Percentiles rank a stretch among this genome's conserved stretches.
Evolutionary conservation across 1,284 basidiomycete species (phyloP).

Genomic region (Rhodotorula sp.): DNA sequence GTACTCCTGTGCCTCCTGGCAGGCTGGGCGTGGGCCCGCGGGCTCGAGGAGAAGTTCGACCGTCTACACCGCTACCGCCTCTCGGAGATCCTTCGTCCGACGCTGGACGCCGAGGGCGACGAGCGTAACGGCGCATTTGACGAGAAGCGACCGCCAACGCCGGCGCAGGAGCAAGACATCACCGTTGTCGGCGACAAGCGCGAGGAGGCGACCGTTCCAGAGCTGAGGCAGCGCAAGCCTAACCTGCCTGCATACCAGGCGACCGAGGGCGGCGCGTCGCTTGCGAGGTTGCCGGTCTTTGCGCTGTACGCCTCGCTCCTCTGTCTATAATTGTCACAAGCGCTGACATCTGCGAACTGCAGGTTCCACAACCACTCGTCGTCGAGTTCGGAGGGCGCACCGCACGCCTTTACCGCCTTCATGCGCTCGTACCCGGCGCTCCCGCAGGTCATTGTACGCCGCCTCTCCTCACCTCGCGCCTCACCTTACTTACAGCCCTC

Average conservation of each 20-base stretch:
- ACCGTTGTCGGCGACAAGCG: not conserved
- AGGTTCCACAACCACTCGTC: constrained; percentile 39
- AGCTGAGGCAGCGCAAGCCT: not conserved
- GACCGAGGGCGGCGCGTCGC: not conserved
- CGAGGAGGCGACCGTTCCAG: not conserved
- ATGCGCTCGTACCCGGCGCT: constrained; percentile 40
- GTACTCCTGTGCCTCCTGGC: constrained; percentile 38
- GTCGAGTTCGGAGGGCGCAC: constrained; percentile 33
- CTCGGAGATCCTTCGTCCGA: constrained; percentile 35
- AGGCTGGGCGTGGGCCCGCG: constrained; percentile 41
- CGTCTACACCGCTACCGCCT: constrained; percentile 36
- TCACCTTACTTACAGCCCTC: not conserved
- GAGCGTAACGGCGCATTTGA: not conserved
- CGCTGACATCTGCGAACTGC: not conserved
- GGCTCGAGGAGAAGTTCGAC: constrained; percentile 44
- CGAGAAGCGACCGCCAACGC: not conserved
- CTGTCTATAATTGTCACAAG: not conserved
- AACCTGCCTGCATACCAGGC: constrained; percentile 3
- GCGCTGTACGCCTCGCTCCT: constrained; percentile 16
- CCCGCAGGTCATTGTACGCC: constrained; percentile 36
- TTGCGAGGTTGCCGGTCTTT: constrained; percentile 30
- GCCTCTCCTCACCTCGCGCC: not conserved
- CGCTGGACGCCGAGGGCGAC: not conserved
- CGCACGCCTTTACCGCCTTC: constrained; percentile 42
- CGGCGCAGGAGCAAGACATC: not conserved